Evolutionary conservation across 2,329 filamentous ascomycete genomes (phyloP).

Genomic region (Pseudogymnoascus sp.): DNA sequence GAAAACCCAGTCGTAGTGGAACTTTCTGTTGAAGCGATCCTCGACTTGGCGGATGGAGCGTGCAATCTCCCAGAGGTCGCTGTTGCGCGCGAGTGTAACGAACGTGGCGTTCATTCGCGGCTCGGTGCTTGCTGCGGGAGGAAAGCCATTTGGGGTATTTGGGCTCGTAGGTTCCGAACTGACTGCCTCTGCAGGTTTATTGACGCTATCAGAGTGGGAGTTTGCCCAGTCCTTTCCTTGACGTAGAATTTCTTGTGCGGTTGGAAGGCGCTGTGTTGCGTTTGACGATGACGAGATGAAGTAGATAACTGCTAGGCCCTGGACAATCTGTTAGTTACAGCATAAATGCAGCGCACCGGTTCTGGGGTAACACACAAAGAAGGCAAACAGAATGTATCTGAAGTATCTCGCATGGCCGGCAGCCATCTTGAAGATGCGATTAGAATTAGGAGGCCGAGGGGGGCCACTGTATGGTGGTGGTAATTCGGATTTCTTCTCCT

Average conservation of each 20-base stretch:
- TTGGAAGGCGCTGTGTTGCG: constrained; percentile 27
- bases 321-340: not conserved
- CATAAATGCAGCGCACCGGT: constrained; percentile 1
- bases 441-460: not conserved
- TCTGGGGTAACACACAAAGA: constrained; percentile 57
- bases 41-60: constrained; percentile 93
- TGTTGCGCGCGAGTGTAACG: constrained; percentile 88
- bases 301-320: constrained; percentile 68
- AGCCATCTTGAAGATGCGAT: constrained; percentile 22
- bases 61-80: constrained; percentile 92
- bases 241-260: constrained; percentile 23
- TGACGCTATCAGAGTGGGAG: not conserved
- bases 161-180: constrained; percentile 16
- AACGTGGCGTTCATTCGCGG: constrained; percentile 94
- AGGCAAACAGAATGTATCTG: constrained; percentile 71
- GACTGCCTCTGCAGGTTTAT: not conserved
- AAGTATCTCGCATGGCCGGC: constrained; percentile 52
- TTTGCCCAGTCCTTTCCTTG: constrained; percentile 18
- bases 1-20: constrained; percentile 99
- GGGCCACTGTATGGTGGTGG: not conserved
- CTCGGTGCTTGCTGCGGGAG: constrained; percentile 46
- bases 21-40: constrained; percentile 95
- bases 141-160: constrained; percentile 27
- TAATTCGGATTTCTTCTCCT: constrained; percentile 5
- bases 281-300: constrained; percentile 63